phyloP scores from a whole-genome alignment of 805 yeast species.

The Diddensiella transvaalensis region DNA sequence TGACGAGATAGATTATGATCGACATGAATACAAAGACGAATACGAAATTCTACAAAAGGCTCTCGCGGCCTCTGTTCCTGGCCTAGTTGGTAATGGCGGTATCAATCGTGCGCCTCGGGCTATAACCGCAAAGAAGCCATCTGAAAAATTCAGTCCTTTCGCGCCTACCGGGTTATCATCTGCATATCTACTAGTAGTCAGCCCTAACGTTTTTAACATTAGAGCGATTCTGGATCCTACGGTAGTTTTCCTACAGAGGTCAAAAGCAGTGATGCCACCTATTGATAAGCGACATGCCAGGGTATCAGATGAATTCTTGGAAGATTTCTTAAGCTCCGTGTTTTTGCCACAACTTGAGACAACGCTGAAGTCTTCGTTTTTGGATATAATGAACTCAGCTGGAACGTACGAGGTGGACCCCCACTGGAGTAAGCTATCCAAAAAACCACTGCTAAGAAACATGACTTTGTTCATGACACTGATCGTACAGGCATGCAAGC shows the following conservation, averaged over 20 bases:
- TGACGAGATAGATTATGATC: conserved; percentile 32
- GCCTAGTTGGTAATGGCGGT: conserved; percentile 42
- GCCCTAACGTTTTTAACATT: conserved; percentile 74
- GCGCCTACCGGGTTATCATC: conserved; percentile 51
- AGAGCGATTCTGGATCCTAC: conserved; percentile 72
- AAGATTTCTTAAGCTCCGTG: conserved; percentile 57
- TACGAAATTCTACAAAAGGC: conserved; percentile 40
- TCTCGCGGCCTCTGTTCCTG: conserved; percentile 68
- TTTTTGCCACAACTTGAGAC: conserved; percentile 63
- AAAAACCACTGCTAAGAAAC: conserved; percentile 36
- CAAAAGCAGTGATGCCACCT: conserved; percentile 40
- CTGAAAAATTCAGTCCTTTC: conserved; percentile 29
- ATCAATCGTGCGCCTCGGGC: too few relatives aligned
- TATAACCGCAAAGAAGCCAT: neutral
- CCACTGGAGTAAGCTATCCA: conserved; percentile 29
- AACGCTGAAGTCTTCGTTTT: conserved; percentile 52
- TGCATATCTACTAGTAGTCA: conserved; percentile 61
- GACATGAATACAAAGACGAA: conserved; percentile 25
- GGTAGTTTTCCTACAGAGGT: conserved; percentile 61
- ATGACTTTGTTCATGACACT: conserved; percentile 47
- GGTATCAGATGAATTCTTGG: conserved; percentile 42
- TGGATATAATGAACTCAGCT: conserved; percentile 40
- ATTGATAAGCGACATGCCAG: conserved; percentile 23
- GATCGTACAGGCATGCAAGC: conserved; percentile 45
- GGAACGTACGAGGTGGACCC: conserved; percentile 38